Evolutionary conservation across 164 flowering plant genomes (phyloP).

Genomic region (Annona squamosa): DNA sequence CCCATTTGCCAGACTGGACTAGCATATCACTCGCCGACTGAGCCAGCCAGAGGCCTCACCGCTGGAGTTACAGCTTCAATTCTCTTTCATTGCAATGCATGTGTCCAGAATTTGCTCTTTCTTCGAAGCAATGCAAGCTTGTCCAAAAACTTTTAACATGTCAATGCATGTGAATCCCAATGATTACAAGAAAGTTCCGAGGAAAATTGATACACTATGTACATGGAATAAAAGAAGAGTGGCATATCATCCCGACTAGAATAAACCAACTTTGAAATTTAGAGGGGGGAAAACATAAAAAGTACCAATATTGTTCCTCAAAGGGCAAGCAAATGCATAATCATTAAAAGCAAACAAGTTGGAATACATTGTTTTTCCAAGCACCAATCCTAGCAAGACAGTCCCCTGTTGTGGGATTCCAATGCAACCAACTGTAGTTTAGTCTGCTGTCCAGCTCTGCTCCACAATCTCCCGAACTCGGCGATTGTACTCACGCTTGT

Average conservation of each 20-base stretch:
- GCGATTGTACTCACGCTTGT: constrained; percentile 77
- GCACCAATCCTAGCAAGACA: constrained; percentile 10
- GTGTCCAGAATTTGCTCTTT: too few relatives aligned
- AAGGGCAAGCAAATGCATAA: constrained; percentile 14
- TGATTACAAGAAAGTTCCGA: neutral
- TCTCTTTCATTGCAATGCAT: too few relatives aligned
- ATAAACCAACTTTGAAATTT: neutral
- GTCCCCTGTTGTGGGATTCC: neutral
- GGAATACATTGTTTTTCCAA: constrained; percentile 14
- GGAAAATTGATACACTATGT: neutral
- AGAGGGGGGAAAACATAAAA: neutral
- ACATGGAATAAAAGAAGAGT: neutral
- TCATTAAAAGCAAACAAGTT: constrained; percentile 1
- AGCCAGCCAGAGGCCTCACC: too few relatives aligned
- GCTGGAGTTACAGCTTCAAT: too few relatives aligned
- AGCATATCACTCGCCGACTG: too few relatives aligned
- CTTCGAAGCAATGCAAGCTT: too few relatives aligned
- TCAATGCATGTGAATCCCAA: neutral
- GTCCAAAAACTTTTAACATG: neutral
- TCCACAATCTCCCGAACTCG: constrained; percentile 75
- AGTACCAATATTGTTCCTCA: constrained; percentile 3
- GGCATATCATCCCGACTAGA: neutral
- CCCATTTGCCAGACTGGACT: too few relatives aligned
- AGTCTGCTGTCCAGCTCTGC: constrained; percentile 94
- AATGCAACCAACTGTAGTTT: constrained; percentile 9